These are phyloP conservation scores for Kwoniella mangroviensis DNA, from an alignment of 768 basidiomycete species.

Conservation along the genomic window DNA sequence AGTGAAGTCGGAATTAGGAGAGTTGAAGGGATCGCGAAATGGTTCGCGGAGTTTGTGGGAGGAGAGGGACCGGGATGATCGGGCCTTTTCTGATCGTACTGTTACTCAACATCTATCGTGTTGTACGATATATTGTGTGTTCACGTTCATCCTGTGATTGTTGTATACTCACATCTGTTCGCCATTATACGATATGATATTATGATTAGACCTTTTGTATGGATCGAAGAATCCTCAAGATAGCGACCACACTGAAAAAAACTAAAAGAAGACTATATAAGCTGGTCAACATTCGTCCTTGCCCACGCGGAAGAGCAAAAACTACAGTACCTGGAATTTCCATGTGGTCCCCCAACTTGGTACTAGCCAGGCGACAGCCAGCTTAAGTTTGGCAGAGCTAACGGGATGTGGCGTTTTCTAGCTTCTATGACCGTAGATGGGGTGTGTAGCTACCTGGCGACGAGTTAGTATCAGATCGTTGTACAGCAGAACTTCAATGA, in stretches of 20 bases:
- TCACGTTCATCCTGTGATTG: neutral
- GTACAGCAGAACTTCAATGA: too few relatives aligned
- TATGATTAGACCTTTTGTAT: too few relatives aligned
- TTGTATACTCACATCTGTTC: too few relatives aligned
- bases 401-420: neutral
- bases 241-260: too few relatives aligned
- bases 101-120: neutral
- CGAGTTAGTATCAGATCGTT: too few relatives aligned
- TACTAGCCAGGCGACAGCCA: neutral
- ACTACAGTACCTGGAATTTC: neutral
- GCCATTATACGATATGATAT: too few relatives aligned
- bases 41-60: conserved; percentile 51
- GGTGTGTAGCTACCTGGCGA: neutral
- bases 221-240: too few relatives aligned
- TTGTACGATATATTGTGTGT: neutral
- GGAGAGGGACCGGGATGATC: conserved; percentile 32
- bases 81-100: neutral
- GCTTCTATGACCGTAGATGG: neutral
- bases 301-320: neutral
- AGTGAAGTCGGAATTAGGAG: conserved; percentile 46
- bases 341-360: neutral
- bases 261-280: neutral
- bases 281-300: neutral
- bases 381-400: neutral
- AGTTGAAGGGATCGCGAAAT: conserved; percentile 42